Percentiles rank a stretch among this genome's conserved stretches.
Conservation (phyloP, 805 yeast species). For the Metschnikowia shivogae region DNA sequence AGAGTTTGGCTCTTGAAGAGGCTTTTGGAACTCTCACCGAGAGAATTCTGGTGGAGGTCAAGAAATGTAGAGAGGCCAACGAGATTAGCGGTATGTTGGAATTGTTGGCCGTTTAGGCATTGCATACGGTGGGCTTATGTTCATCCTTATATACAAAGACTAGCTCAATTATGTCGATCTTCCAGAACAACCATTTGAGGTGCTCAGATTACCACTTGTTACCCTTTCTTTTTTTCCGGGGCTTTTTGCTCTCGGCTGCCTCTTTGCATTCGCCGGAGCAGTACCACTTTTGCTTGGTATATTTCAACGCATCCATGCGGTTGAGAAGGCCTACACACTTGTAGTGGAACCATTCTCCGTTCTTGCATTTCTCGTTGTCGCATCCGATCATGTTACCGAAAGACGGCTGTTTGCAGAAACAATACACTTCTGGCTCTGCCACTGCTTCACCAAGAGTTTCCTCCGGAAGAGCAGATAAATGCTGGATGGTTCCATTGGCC, state of each 20-base stretch:
- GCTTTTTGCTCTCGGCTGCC: constrained; percentile 5
- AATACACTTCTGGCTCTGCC: constrained; percentile 13
- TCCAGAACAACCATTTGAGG: not conserved
- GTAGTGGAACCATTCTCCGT: constrained; percentile 46
- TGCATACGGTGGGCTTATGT: constrained; percentile 3
- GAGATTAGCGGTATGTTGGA: constrained; percentile 92
- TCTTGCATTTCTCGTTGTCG: constrained; percentile 33
- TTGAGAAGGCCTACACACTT: constrained; percentile 41
- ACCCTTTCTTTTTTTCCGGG: constrained; percentile 4
- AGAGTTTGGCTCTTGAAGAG: constrained; percentile 74
- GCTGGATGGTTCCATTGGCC: not conserved
- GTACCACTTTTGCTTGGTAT: constrained; percentile 35
- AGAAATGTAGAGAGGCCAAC: constrained; percentile 81
- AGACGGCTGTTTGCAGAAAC: constrained; percentile 27
- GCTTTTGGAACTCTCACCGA: constrained; percentile 56
- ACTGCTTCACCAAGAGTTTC: not conserved
- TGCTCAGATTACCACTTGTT: constrained; percentile 1
- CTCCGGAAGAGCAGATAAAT: not conserved
- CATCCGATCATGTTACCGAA: constrained; percentile 31
- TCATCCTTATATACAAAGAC: not conserved
- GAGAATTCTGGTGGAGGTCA: constrained; percentile 64
- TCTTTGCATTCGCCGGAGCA: constrained; percentile 33
- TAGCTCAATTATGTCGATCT: not conserved
- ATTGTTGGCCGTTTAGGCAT: constrained; percentile 53
- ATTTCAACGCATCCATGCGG: constrained; percentile 35